phyloP scores from a whole-genome alignment of 23 red algal species.

The Gracilaria domingensis region DNA sequence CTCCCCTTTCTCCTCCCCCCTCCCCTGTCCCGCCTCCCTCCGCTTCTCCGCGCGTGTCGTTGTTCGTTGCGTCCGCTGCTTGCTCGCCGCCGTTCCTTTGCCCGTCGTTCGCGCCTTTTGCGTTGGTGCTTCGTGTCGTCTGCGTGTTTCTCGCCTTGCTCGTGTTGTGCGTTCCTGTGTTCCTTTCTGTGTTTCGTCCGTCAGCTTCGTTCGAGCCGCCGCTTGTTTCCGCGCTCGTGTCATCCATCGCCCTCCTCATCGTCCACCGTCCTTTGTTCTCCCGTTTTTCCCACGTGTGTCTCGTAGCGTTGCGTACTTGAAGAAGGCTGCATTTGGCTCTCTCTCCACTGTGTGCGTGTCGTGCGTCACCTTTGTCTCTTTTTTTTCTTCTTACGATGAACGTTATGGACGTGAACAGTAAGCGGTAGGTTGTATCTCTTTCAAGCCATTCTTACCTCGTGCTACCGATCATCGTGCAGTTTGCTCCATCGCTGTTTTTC shows the following conservation, averaged over 20 bases:
- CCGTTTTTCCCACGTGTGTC: background rate
- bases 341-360: background rate
- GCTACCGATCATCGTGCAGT: background rate
- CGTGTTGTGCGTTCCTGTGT: background rate
- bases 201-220: background rate
- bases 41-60: background rate
- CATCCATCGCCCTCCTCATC: no score
- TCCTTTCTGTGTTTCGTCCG: background rate
- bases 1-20: background rate
- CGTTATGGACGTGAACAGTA: constrained; percentile 27
- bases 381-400: background rate
- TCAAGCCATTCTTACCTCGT: background rate
- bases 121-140: background rate
- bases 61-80: background rate
- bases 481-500: background rate
- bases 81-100: background rate
- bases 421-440: constrained; percentile 10
- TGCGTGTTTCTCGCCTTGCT: background rate
- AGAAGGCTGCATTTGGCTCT: background rate
- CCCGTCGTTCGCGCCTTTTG: background rate
- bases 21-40: background rate
- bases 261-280: no score
- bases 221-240: no score
- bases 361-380: constrained; percentile 11
- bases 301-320: background rate